Evolutionary conservation across 306 rosid genomes (phyloP), one percentile per base, ranked within the genome.

Genomic region (Urtica urens): DNA sequence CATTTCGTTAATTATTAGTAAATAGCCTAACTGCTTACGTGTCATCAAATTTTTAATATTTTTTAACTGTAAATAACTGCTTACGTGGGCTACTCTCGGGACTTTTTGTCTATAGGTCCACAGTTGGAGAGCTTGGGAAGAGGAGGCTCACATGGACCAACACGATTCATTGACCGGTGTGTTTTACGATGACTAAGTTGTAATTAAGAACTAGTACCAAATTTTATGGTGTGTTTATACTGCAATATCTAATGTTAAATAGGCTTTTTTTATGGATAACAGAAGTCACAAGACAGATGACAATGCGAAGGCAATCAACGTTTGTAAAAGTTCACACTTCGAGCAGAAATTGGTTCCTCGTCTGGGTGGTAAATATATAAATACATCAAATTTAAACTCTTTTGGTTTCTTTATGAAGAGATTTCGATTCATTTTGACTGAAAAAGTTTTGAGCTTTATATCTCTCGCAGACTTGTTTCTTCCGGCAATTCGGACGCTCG

Each of bases 81-180:
- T n/a, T n/a, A n/a, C n/a, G n/a, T n/a, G n/a, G n/a, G n/a, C n/a
- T n/a, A n/a, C n/a, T n/a, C n/a, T n/a, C n/a, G n/a, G n/a, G n/a
- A n/a, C n/a, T n/a, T n/a, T n/a, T n/a, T n/a, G n/a, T n/a, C n/a
- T n/a, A n/a, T n/a, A 90, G 99, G 75, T 82, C 70, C 94, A 90
- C 58, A 82, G 85, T 66, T 90, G 99, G 99, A 79, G 99, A 72
- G 72, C 16, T 45, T 90, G 99, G 99, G 99, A 90, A 55, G 81
- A 79, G 22, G 93, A 77, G 66, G 96, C 96, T 64, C 95, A 65
- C 54, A 56, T 74, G 90, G 96, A 79, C 65, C 70, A 43, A 47
- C 82, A 68, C 57, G 28, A 73, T 63, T 63, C 68, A 44, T 69
- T 79, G 71, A 42, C 57, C 19, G 80, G 99, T 90, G 68, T 73